phyloP scores from a whole-genome alignment of 441 rosid species.

The Erodium texanum region DNA sequence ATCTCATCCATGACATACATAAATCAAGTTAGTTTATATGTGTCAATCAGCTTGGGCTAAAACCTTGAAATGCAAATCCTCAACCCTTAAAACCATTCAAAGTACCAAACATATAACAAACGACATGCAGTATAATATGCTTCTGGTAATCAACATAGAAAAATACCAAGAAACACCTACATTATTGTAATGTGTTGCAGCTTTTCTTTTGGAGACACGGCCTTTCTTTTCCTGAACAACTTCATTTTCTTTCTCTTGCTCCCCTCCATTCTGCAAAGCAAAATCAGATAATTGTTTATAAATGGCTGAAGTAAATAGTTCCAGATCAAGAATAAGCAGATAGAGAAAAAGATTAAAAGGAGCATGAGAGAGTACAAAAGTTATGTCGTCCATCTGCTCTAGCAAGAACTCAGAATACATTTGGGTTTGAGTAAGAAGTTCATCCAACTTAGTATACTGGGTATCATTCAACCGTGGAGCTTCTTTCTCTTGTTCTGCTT shows the following conservation, averaged over 20 bases:
- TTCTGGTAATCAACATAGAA: not conserved
- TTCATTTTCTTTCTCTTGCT: slow-evolving; percentile 29
- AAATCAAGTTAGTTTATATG: not conserved
- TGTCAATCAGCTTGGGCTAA: not conserved
- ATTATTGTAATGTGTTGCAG: slow-evolving; percentile 44
- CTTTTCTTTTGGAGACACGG: slow-evolving; percentile 70
- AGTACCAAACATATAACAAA: not conserved
- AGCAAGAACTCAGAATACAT: slow-evolving; percentile 70
- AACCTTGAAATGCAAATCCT: not conserved
- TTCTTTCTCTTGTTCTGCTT: slow-evolving; percentile 19
- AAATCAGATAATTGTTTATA: slow-evolving; percentile 13
- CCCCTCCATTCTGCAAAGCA: slow-evolving; percentile 46
- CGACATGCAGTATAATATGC: not conserved
- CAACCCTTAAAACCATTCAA: not conserved
- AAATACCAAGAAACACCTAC: slow-evolving; percentile 28
- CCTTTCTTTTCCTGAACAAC: slow-evolving; percentile 38
- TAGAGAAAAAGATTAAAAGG: slow-evolving; percentile 3
- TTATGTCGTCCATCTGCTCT: slow-evolving; percentile 85
- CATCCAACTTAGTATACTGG: slow-evolving; percentile 65
- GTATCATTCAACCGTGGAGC: slow-evolving; percentile 38
- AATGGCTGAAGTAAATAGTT: slow-evolving; percentile 9
- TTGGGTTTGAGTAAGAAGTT: slow-evolving; percentile 78
- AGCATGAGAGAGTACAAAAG: slow-evolving; percentile 34
- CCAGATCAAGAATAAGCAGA: slow-evolving; percentile 4
- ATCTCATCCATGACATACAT: not conserved